phyloP scores from a whole-genome alignment of 768 basidiomycete genomes.

The Pisolithus sp. region DNA sequence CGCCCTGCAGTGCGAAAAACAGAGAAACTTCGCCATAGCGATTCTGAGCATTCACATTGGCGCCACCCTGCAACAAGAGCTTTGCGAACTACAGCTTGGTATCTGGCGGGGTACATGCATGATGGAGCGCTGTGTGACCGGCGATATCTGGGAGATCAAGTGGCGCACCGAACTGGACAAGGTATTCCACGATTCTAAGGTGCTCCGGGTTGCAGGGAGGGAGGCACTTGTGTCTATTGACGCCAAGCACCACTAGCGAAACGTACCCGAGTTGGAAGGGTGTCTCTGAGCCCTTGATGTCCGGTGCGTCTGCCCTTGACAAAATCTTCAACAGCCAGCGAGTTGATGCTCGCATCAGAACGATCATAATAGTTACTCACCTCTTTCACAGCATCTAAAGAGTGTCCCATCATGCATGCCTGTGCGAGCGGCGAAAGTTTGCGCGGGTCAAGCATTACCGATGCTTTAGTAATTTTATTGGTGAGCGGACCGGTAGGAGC shows the following conservation, averaged over 20 bases:
- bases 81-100: constrained; percentile 29
- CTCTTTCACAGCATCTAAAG: constrained; percentile 13
- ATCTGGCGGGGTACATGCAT: constrained; percentile 29
- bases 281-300: constrained; percentile 36
- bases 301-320: constrained; percentile 28
- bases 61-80: constrained; percentile 39
- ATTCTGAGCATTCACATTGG: constrained; percentile 43
- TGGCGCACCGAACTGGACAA: constrained; percentile 37
- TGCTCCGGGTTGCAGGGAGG: constrained; percentile 20
- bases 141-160: constrained; percentile 39
- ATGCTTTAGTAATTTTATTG: constrained; percentile 12
- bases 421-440: constrained; percentile 19
- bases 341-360: background rate
- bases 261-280: constrained; percentile 39
- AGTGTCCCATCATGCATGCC: constrained; percentile 19
- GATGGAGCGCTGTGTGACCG: constrained; percentile 46
- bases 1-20: constrained; percentile 28
- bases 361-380: constrained; percentile 8
- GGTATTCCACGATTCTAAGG: constrained; percentile 32
- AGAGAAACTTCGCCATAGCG: constrained; percentile 44
- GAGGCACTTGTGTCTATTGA: constrained; percentile 27
- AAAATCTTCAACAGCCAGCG: constrained; percentile 11
- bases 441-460: constrained; percentile 9
- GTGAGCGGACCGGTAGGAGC: too few species aligned
- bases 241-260: constrained; percentile 34